A percentile compares a stretch with the other conserved stretches of the same genome.
Evolutionary conservation across 1,139 yeast species (phyloP).

Genomic region (Geotrichum citri-aurantii): DNA sequence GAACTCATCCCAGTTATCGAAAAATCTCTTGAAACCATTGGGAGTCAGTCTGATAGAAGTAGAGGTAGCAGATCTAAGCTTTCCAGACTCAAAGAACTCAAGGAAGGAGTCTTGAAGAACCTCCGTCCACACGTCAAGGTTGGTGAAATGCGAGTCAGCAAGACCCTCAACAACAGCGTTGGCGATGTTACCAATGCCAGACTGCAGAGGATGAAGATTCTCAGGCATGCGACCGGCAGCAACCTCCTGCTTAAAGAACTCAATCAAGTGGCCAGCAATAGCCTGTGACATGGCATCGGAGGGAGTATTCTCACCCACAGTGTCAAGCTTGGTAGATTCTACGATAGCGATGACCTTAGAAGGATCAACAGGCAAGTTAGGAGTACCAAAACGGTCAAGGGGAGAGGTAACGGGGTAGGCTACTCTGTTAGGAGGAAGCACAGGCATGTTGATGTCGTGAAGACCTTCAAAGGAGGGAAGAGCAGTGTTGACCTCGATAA

Average conservation of each 20-base stretch:
- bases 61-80: conserved; percentile 89
- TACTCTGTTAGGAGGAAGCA: conserved; percentile 78
- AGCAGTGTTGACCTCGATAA: conserved; percentile 86
- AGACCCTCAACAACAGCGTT: conserved; percentile 96
- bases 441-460: conserved; percentile 93
- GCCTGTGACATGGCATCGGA: conserved; percentile 72
- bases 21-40: conserved; percentile 80
- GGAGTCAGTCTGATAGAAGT: conserved; percentile 93
- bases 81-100: conserved; percentile 88
- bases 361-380: conserved; percentile 82
- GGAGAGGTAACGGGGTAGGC: conserved; percentile 83
- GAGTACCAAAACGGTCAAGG: conserved; percentile 64
- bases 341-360: conserved; percentile 84
- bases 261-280: conserved; percentile 80
- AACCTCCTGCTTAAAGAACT: conserved; percentile 88
- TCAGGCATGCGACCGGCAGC: conserved; percentile 83
- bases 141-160: conserved; percentile 76
- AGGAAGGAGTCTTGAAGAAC: conserved; percentile 96
- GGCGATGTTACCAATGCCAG: conserved; percentile 98
- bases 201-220: conserved; percentile 89
- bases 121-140: conserved; percentile 94
- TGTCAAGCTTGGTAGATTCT: conserved; percentile 68
- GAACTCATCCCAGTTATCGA: conserved; percentile 82
- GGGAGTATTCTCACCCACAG: conserved; percentile 84
- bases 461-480: conserved; percentile 94